Base-by-base conservation (phyloP, 2,329 filamentous ascomycete species). In the Colletotrichum trifolii region DNA sequence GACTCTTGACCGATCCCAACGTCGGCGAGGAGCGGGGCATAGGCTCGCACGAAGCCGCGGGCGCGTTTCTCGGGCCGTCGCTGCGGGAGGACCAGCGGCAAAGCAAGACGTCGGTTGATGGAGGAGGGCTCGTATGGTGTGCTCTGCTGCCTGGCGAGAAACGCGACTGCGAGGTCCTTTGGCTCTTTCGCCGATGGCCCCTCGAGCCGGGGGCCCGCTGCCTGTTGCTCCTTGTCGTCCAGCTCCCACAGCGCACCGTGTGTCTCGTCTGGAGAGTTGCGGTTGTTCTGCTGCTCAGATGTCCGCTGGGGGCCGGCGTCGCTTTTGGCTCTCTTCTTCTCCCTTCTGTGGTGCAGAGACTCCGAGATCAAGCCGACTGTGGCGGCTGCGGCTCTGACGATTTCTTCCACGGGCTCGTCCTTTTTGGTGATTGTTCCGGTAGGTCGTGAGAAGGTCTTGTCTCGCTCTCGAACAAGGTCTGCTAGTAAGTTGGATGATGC, bases 1-100 rank as follows among this genome's bases (percentile, higher is more conserved):
- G 77, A 77, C 4, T 75, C 72, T 70, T 86, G 78, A 57, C 82
- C 77, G 65, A 87, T 83, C 3, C 80, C 82, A 12, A 74, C 73
- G 11, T 78, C 69, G n/a, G 73, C 75, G 0, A 87, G 75, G 0
- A 81, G 71, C 0, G 84, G 84, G 0, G 84, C 77, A 69, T 87
- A 87, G 0, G 82, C 84, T n/a, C 80, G 78, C 4, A 86, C 74
- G 67, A 87, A 86, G 0, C 84, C 85, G 11, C 84, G 77, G 1
- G 73, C 70, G 55, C 81, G 81, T 38, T 78, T 75, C 36, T 79
- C 76, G 1, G 85, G 84, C 10, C 85, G 79, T 2, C 84, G 74
- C 62, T 87, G 85, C 0, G 83, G 82, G 4, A 87, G 71, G 25
- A 87, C 79, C 25, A 87, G 81, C 0, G 83, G 83, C 53, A 77